phyloP scores from a whole-genome alignment of 192 early-diverging fungal species.

The Mortierella alpina region DNA sequence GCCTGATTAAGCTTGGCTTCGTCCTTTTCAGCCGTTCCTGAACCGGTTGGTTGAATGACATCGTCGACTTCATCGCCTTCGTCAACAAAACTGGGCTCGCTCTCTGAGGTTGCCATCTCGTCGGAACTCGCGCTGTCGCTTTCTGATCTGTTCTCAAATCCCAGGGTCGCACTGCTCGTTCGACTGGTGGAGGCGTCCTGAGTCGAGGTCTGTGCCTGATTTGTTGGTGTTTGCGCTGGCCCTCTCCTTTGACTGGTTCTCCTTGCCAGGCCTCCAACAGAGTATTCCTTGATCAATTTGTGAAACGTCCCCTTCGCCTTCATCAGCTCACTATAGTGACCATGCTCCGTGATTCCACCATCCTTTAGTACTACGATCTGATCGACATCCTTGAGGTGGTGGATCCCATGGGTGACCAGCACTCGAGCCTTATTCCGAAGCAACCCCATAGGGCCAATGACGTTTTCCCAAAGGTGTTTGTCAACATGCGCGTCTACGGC shows the following conservation, averaged over 20 bases:
- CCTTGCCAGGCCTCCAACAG: neutral
- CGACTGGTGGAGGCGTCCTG: neutral
- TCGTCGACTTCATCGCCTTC: neutral
- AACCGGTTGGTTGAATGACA: neutral
- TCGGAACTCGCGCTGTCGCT: neutral
- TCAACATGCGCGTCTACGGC: constrained; percentile 65
- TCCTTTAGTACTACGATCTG: constrained; percentile 72
- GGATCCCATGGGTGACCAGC: constrained; percentile 79
- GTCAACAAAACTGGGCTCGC: neutral
- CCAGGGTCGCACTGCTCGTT: neutral
- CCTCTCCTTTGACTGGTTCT: neutral
- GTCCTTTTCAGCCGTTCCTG: neutral
- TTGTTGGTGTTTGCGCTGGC: neutral
- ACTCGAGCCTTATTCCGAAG: constrained; percentile 76
- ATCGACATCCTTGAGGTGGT: constrained; percentile 72
- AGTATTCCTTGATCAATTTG: constrained; percentile 1
- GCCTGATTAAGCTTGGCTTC: neutral
- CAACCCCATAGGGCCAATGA: constrained; percentile 76
- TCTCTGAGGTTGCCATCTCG: neutral
- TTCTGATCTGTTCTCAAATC: neutral
- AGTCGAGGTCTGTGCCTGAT: neutral
- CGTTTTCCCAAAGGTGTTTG: constrained; percentile 70
- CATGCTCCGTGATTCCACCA: constrained; percentile 71
- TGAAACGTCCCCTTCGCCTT: neutral
- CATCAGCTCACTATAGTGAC: constrained; percentile 71